These are phyloP conservation scores for Ceratocystis variospora DNA, from an alignment of 2,329 filamentous ascomycete genomes.

Conservation along the genomic window DNA sequence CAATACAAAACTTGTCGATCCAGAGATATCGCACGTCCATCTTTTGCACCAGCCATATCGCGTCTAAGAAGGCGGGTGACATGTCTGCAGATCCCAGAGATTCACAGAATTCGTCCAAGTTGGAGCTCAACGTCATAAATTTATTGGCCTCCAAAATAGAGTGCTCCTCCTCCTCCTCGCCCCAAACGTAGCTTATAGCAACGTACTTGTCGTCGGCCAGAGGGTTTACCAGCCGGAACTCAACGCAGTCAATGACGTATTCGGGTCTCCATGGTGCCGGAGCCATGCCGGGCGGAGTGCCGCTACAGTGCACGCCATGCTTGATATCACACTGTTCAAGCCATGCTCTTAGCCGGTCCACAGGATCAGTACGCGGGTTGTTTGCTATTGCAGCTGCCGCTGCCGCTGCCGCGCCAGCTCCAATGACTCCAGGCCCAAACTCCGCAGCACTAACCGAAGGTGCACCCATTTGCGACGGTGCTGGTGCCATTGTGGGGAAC, in stretches of 20 bases:
- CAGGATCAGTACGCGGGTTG: constrained; percentile 26
- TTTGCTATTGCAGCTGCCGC: constrained; percentile 20
- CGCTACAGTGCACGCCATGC: constrained; percentile 31
- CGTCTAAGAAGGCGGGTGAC: constrained; percentile 32
- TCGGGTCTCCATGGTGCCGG: constrained; percentile 29
- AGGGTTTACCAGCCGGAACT: constrained; percentile 29
- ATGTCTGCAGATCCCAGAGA: constrained; percentile 29
- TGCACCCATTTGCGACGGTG: constrained; percentile 26
- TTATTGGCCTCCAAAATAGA: constrained; percentile 22
- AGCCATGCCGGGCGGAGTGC: constrained; percentile 18
- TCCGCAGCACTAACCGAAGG: constrained; percentile 22
- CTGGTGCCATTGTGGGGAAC: neutral
- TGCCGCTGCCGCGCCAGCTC: constrained; percentile 16
- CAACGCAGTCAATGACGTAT: constrained; percentile 31
- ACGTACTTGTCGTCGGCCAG: constrained; percentile 31
- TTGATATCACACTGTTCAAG: constrained; percentile 32
- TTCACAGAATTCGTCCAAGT: constrained; percentile 28
- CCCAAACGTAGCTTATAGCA: constrained; percentile 35
- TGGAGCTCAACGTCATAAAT: constrained; percentile 27
- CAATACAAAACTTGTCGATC: constrained; percentile 35
- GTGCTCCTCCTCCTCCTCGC: constrained; percentile 23
- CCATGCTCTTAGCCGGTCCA: constrained; percentile 31
- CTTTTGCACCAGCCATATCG: constrained; percentile 33
- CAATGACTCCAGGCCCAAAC: constrained; percentile 14
- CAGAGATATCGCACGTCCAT: constrained; percentile 33